These are phyloP conservation scores for Neophaeococcomyces aloes DNA, from an alignment of 2,329 filamentous ascomycete genomes.

Conservation along the genomic window DNA sequence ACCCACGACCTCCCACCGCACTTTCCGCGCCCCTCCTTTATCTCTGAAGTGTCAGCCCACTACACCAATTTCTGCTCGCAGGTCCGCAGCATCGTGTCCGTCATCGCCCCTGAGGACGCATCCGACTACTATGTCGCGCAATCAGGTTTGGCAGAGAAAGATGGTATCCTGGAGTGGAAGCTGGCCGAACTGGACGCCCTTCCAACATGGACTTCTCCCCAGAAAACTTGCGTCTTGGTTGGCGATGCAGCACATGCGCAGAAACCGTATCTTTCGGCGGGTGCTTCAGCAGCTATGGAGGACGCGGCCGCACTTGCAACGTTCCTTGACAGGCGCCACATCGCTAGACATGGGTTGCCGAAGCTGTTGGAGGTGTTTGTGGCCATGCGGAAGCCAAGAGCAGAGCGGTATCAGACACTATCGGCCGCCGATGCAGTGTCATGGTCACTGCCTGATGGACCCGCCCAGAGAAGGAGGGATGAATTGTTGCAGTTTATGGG, in stretches of 20 bases:
- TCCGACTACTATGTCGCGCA: neutral
- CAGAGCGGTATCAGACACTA: neutral
- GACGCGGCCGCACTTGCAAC: neutral
- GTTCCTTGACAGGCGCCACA: neutral
- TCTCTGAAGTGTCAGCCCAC: constrained; percentile 15
- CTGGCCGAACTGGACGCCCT: neutral
- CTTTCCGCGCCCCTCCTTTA: neutral
- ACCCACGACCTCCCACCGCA: constrained; percentile 14
- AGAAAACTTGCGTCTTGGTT: constrained; percentile 24
- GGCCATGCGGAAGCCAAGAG: neutral
- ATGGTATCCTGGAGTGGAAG: neutral
- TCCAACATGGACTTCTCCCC: neutral
- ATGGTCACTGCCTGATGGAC: neutral
- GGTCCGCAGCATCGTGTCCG: constrained; percentile 16
- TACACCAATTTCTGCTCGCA: constrained; percentile 25
- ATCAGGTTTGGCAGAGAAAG: neutral
- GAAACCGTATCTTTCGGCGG: constrained; percentile 32
- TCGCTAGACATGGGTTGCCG: neutral
- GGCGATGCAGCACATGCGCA: constrained; percentile 35
- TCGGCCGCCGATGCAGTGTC: neutral
- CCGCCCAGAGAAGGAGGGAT: neutral
- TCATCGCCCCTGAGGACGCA: neutral
- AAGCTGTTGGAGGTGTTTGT: neutral
- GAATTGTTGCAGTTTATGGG: neutral
- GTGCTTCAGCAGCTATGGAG: neutral